Evolutionary conservation across 192 early-diverging fungal species (phyloP), one percentile per base, ranked within the genome.

Genomic region (Mortierella antarctica): DNA sequence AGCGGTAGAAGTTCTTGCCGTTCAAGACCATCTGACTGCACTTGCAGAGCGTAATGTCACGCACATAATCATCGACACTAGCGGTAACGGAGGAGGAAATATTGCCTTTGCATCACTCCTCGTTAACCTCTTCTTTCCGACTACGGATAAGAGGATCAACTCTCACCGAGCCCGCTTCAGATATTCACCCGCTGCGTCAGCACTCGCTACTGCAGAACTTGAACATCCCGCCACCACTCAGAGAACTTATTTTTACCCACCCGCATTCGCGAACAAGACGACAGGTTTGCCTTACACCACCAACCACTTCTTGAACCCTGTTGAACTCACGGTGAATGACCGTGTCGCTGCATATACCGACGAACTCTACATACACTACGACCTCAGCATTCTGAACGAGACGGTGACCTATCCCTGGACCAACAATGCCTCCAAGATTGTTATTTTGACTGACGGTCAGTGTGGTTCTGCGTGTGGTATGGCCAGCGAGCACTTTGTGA

Each of bases 381-480:
- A 51, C 4, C 7, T 6, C 0, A 56, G 21, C 6, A 55, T 41
- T 11, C 14, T 63, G 7, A 11, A 53, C 6, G 41, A 41, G 2
- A 0, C 45, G 13, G 41, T 42, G 5, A 14, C 7, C 1, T 65
- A 41, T 41, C 54, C 71, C 41, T 73, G 62, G 62, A 65, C 71
- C 1, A 64, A 44, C 48, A 51, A 65, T 12, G 52, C 71, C 15
- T 14, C 53, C 2, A 58, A 65, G 5, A 51, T 73, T n/a, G 53
- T 44, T n/a, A 17, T 73, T 20, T 17, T 65, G 55, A 51, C 62
- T 5, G 71, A 73, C 21, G 71, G 71, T 42, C 62, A 56, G 8
- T 73, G 62, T 51, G 62, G 62, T 21, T 73, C 71, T 44, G 71
- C 56, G 0, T 65, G 55, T 49, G 62, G 61, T 7, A 21, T 73